These are phyloP conservation scores for Colletotrichum endophyticum DNA, from an alignment of 2,329 filamentous ascomycete species.

Conservation along the genomic window DNA sequence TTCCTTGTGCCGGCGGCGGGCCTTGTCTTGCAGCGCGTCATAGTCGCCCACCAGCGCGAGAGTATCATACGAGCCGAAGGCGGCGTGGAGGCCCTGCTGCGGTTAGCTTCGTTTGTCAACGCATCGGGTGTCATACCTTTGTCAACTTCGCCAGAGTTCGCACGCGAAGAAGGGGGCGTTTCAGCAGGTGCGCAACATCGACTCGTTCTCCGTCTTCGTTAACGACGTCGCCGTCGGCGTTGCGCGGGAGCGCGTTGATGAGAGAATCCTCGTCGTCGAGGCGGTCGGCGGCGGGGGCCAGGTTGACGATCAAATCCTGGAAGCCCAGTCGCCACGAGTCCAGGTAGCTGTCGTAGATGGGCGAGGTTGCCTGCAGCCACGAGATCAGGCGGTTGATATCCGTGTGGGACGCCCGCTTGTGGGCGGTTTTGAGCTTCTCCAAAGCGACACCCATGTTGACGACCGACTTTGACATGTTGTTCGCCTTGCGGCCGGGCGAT, in stretches of 20 bases:
- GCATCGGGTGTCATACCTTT: conserved; percentile 55
- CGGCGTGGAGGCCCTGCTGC: conserved; percentile 58
- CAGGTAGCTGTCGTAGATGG: conserved; percentile 85
- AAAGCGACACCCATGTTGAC: conserved; percentile 92
- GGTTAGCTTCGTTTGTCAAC: neutral
- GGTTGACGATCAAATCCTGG: conserved; percentile 91
- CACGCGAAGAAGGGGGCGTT: conserved; percentile 83
- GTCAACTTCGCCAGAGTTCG: conserved; percentile 88
- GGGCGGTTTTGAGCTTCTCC: conserved; percentile 80
- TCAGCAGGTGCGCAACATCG: conserved; percentile 91
- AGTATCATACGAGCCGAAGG: conserved; percentile 53
- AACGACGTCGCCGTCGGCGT: conserved; percentile 69
- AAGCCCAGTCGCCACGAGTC: conserved; percentile 92
- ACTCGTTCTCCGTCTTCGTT: conserved; percentile 85
- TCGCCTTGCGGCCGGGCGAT: conserved; percentile 53
- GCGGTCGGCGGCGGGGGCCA: conserved; percentile 68
- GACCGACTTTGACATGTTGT: conserved; percentile 81
- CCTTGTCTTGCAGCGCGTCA: conserved; percentile 75
- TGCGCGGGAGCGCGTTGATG: conserved; percentile 62
- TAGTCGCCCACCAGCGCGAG: conserved; percentile 56
- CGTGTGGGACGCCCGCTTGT: conserved; percentile 78
- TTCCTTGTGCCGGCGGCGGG: conserved; percentile 68
- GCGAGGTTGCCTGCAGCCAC: conserved; percentile 82
- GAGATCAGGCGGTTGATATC: conserved; percentile 74
- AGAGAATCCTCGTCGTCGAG: conserved; percentile 66